Conservation (phyloP, 1,284 basidiomycete genomes). For the Cystobasidium pallidum region DNA sequence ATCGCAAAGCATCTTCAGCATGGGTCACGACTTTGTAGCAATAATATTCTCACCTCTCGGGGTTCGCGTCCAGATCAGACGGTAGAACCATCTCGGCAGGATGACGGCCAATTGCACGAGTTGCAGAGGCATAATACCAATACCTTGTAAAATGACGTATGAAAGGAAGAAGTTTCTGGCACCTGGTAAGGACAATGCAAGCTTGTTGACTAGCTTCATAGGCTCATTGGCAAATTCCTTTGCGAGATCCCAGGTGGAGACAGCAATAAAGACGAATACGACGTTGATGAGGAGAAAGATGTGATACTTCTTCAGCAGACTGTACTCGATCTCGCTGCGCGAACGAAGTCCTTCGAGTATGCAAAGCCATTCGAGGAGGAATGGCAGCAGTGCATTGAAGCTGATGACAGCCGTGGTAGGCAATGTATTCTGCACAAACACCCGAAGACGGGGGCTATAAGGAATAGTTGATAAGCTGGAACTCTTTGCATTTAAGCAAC, state of each 20-base stretch:
- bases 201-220: constrained; percentile 81
- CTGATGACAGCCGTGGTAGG: constrained; percentile 86
- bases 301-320: constrained; percentile 91
- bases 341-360: constrained; percentile 84
- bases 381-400: constrained; percentile 86
- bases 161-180: constrained; percentile 87
- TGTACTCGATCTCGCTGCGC: constrained; percentile 89
- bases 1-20: constrained; percentile 22
- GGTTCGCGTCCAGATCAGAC: constrained; percentile 75
- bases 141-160: constrained; percentile 60
- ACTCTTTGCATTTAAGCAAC: not conserved
- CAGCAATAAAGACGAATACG: constrained; percentile 85
- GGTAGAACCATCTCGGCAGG: constrained; percentile 71
- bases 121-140: constrained; percentile 93
- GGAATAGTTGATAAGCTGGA: not conserved
- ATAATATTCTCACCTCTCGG: constrained; percentile 69
- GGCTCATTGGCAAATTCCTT: constrained; percentile 84
- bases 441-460: constrained; percentile 70
- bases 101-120: constrained; percentile 84
- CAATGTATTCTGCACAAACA: constrained; percentile 88
- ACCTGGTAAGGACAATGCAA: constrained; percentile 71
- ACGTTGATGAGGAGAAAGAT: constrained; percentile 92
- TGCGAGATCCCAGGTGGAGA: constrained; percentile 58
- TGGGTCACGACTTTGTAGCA: not conserved
- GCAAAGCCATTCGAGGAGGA: constrained; percentile 69